Evolutionary conservation across 1,284 basidiomycete genomes (phyloP).

Genomic region (Ganoderma resinaceum): DNA sequence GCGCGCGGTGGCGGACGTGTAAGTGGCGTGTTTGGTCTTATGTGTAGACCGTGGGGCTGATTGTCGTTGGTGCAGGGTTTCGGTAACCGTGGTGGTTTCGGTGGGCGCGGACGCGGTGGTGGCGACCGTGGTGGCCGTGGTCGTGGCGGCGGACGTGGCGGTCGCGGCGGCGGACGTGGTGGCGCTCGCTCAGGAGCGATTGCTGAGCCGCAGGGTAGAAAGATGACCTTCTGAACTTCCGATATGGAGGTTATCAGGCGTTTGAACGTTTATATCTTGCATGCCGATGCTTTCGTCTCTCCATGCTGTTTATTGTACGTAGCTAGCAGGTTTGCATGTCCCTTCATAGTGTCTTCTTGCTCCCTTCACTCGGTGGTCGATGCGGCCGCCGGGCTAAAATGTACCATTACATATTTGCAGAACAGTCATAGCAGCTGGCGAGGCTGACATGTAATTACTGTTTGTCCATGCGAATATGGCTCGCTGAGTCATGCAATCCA

Average conservation of each 20-base stretch:
- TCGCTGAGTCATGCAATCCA: background rate
- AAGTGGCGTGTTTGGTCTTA: constrained; percentile 40
- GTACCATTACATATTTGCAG: constrained; percentile 4
- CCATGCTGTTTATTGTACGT: constrained; percentile 24
- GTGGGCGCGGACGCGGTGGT: constrained; percentile 45
- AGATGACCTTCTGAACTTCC: constrained; percentile 71
- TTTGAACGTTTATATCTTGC: constrained; percentile 13
- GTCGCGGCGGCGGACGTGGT: constrained; percentile 36
- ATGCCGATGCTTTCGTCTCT: constrained; percentile 17
- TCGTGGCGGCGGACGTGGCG: constrained; percentile 41
- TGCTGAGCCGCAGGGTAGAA: constrained; percentile 78
- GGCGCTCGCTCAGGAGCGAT: constrained; percentile 78
- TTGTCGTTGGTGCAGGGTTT: constrained; percentile 20
- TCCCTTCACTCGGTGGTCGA: background rate
- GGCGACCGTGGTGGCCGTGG: constrained; percentile 35
- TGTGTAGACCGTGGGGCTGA: constrained; percentile 48
- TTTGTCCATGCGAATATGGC: background rate
- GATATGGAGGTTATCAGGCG: background rate
- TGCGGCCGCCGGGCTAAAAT: constrained; percentile 1
- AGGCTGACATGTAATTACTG: background rate
- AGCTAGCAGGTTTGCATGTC: constrained; percentile 13
- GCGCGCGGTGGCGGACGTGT: constrained; percentile 50
- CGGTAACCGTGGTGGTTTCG: constrained; percentile 25
- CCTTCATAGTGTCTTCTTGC: background rate
- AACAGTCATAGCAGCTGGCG: background rate